Base-by-base conservation (phyloP, 768 basidiomycete species). In the Hortiboletus flavorubellus region DNA sequence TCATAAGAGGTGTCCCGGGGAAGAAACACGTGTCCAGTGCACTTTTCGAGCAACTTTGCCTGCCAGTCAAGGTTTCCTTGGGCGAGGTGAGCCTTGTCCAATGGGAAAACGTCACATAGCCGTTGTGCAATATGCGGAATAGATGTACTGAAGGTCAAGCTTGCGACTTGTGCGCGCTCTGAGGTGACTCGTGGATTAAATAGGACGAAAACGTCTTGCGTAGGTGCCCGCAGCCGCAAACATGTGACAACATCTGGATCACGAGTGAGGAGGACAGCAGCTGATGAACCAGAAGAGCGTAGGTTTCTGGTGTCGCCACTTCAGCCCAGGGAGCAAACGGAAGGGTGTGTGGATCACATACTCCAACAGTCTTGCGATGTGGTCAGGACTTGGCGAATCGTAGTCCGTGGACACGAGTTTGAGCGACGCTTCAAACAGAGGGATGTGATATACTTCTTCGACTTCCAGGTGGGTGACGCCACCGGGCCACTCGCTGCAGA, bases 131-230 rank as follows among this genome's bases (percentile, higher is more conserved):
- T 71, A 2, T 65, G 67, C 18, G 73, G 69, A 21, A 79, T 46
- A 5, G 77, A 80, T 3, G 71, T 68, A 59, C 73, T 78, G 55
- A 86, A 69, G 18, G 80, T 76, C 63, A 86, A 78, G 5, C 76
- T 83, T 23, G 83, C 76, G 8, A 81, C 83, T 34, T 71, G 59
- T 0, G 80, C 77, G 56, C 81, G 75, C 23, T 73, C 75, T 2
- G 82, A 75, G 9, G 80, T 70, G 9, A 74, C 75, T 61, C 83
- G 82, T 4, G 84, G 83, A 65, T 85, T 84, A 59, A 87, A 88
- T 35, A 86, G 68, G 29, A 80, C 73, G 64, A 82, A 86, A 26
- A 83, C 61, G 41, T 72, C 68, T 34, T 60, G 53, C 3, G 46
- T 35, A 8, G 59, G 50, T 4, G 59, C 62, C 9, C 46, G 55